These are phyloP conservation scores for Leccinum variicolor DNA, from an alignment of 768 basidiomycete species.

Conservation along the genomic window DNA sequence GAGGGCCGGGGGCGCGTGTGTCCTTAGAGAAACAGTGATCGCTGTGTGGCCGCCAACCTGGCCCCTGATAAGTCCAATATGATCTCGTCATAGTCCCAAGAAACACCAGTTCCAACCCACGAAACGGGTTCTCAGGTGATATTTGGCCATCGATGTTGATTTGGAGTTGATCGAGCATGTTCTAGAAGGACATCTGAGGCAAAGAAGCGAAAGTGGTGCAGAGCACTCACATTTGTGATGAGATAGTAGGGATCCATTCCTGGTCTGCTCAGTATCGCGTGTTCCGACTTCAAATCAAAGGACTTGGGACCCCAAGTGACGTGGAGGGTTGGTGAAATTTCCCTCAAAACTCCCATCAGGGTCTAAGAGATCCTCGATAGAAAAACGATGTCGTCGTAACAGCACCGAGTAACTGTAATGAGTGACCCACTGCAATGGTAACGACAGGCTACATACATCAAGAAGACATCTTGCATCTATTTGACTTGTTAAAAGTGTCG, in stretches of 20 bases:
- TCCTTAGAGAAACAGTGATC: no score
- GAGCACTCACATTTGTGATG: constrained; percentile 64
- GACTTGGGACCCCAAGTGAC: constrained; percentile 27
- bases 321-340: constrained; percentile 37
- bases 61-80: constrained; percentile 63
- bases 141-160: constrained; percentile 59
- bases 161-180: constrained; percentile 64
- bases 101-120: constrained; percentile 62
- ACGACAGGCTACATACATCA: constrained; percentile 53
- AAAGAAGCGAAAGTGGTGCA: neutral
- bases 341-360: constrained; percentile 49
- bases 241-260: constrained; percentile 92
- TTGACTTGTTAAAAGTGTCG: constrained; percentile 98
- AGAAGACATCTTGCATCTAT: constrained; percentile 97
- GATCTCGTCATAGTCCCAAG: constrained; percentile 66
- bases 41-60: constrained; percentile 5
- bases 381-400: constrained; percentile 97
- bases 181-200: constrained; percentile 36
- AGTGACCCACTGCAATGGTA: neutral
- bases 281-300: constrained; percentile 31
- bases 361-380: constrained; percentile 87
- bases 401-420: constrained; percentile 52
- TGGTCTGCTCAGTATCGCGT: constrained; percentile 47
- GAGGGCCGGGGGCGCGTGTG: no score
- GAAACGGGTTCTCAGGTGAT: constrained; percentile 61